Percentiles rank a stretch among this genome's conserved stretches.
These are phyloP conservation scores for Triticum urartu DNA, from an alignment of 176 grass and related monocot genomes.

Conservation along the genomic window DNA sequence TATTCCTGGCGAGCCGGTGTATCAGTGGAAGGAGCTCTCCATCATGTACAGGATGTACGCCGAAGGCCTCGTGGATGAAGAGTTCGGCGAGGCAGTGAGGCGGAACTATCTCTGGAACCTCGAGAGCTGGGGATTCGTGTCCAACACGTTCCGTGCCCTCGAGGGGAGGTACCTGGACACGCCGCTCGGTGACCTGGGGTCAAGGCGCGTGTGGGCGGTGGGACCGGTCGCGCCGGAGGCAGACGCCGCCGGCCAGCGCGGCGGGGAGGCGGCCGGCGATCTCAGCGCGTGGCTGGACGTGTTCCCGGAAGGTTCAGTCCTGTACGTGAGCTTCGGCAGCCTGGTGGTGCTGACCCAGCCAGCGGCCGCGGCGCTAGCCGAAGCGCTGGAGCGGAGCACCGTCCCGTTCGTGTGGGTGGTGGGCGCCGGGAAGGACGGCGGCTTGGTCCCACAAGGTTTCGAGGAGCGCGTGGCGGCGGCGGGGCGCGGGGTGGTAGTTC, in stretches of 20 bases:
- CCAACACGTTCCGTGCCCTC: slow-evolving; percentile 41
- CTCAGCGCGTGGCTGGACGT: slow-evolving; percentile 48
- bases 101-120: slow-evolving; percentile 48
- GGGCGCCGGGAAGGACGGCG: background rate
- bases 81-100: slow-evolving; percentile 30
- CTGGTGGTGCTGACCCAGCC: slow-evolving; percentile 28
- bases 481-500: slow-evolving; percentile 35
- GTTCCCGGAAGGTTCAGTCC: slow-evolving; percentile 43
- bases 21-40: slow-evolving; percentile 48
- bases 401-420: slow-evolving; percentile 67
- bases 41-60: slow-evolving; percentile 33
- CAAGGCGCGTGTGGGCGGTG: slow-evolving; percentile 42
- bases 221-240: slow-evolving; percentile 43
- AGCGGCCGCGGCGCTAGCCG: slow-evolving; percentile 38
- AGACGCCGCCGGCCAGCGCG: slow-evolving; percentile 8
- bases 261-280: background rate
- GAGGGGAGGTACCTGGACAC: slow-evolving; percentile 44
- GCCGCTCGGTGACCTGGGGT: slow-evolving; percentile 47
- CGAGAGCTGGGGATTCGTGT: slow-evolving; percentile 44
- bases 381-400: slow-evolving; percentile 43
- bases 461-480: slow-evolving; percentile 35
- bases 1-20: slow-evolving; percentile 32
- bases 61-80: background rate
- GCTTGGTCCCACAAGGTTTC: slow-evolving; percentile 48
- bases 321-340: slow-evolving; percentile 62